Evolutionary conservation across 1,284 basidiomycete genomes (phyloP), one percentile per base, ranked within the genome.

Genomic region (Omphalotus olearius): DNA sequence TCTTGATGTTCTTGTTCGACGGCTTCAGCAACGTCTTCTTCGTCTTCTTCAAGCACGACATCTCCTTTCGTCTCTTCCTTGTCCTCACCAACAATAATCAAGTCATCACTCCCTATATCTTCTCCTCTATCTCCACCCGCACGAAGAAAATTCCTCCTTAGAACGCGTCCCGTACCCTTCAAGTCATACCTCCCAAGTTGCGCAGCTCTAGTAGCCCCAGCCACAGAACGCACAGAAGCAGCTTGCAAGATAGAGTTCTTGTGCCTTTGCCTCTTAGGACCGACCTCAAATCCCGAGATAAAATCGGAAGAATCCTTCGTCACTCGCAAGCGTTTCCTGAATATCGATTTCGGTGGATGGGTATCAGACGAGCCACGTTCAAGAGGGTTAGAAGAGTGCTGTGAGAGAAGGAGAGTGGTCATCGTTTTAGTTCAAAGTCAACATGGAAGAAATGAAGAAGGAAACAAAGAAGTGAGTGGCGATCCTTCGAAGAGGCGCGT

Each of bases 331-430:
- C 62, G 74, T 72, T 45, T 66, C 62, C 41, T 64, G 64, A 49
- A 71, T 68, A 62, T 81, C 82, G 30, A 65, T 61, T 36, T 62
- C 68, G 61, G 83, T 83, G 48, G 30, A 6, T 72, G 74, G 1
- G 66, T 57, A 61, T 90, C 85, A 17, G 82, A 84, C n/a, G 84
- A 79, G 38, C 75, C 70, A 16, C 80, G 78, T 60, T 90, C 85
- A 44, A 89, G 75, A 2, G 87, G 87, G 61, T 90, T 90, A 40
- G 87, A 89, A 11, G 84, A 85, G 62, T 90, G 88, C 58, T 84
- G 83, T 9, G 88, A 88, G 57, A 89, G 69, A 9, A 77, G 58
- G 52, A 66, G 59, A 37, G 66, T 65, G 33, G 65, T 57, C 66
- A 69, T 65, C 38, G 30, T 25, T 9, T 33, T 33, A 25, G 25